Percentiles rank a stretch among this genome's conserved stretches.
Evolutionary conservation across 78 protist species (phyloP).

Genomic region (Dictyostelium firmibasis): DNA sequence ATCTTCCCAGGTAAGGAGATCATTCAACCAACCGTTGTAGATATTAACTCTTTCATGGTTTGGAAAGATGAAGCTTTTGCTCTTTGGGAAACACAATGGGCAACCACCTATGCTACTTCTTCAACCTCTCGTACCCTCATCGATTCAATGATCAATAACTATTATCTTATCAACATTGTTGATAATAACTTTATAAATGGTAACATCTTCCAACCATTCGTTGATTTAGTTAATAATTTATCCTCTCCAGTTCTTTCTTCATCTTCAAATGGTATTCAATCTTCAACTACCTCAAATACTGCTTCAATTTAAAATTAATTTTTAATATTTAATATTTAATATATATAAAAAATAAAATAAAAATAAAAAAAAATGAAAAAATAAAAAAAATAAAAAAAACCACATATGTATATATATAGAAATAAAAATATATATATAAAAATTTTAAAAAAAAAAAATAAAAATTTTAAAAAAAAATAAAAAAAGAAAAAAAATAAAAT

Average conservation of each 20-base stretch:
- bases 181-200: conserved; percentile 94
- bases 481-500: too few species aligned
- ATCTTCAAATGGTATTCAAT: conserved; percentile 2
- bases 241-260: background rate
- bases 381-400: too few species aligned
- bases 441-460: too few species aligned
- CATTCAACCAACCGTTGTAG: conserved; percentile 97
- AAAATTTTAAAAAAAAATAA: too few species aligned
- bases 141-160: conserved; percentile 81
- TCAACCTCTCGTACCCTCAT: conserved; percentile 24
- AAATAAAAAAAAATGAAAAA: background rate
- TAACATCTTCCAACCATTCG: conserved; percentile 77
- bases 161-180: conserved; percentile 89
- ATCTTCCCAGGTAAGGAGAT: conserved; percentile 96
- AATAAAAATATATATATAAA: too few species aligned
- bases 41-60: conserved; percentile 84
- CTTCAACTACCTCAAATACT: background rate
- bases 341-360: too few species aligned
- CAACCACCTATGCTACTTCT: conserved; percentile 2
- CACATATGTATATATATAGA: too few species aligned
- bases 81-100: conserved; percentile 91
- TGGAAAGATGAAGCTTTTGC: conserved; percentile 97
- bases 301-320: background rate
- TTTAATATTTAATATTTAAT: too few species aligned
- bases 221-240: conserved; percentile 26